Base-by-base conservation (phyloP, 495 filamentous ascomycete genomes). In the Lophiostoma macrostomum region DNA sequence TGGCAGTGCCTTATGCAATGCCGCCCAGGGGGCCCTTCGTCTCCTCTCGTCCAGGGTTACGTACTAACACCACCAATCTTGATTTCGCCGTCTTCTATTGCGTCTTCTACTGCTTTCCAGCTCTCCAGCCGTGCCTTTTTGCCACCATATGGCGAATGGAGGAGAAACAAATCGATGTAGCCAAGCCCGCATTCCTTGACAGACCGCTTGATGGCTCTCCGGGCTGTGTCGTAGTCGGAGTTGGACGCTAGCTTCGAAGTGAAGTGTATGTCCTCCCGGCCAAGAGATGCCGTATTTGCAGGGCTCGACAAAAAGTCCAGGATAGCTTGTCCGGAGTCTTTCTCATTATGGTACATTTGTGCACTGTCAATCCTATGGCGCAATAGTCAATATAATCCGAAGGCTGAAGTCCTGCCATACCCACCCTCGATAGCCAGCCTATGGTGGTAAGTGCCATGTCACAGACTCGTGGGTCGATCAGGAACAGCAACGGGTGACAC, bases 81-180 rank as follows among this genome's bases (percentile, higher is more conserved):
- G 19, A 86, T 63, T 59, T 83, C 73, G 0, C 83, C 81, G 5
- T 76, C 76, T 3, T 73, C 68, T 16, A 85, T 76, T 6, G 81
- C 81, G 67, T 86, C 84, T 56, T 83, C 80, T 5, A 88, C 68
- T 0, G 84, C 84, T 42, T 65, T 71, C 83, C 85, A 87, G 47
- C 75, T 79, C 18, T 82, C 80, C 41, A 80, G 58, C 22, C 83
- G 67, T 23, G 76, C 79, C 28, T 73, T 64, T 47, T 70, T 75
- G 4, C 85, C 84, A 19, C 85, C 84, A 35, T 79, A 80, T 0
- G 85, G 85, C 42, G 75, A 78, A 52, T 88, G 85, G 30, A 87
- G 67, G 1, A 86, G 71, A 64, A 84, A 87, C 57, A 90, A 70
- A 58, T 89, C 86, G 42, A 88, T 81, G 67, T 88, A 87, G 0